Percentiles rank a stretch among this genome's conserved stretches.
Conservation (phyloP, 768 basidiomycete genomes). For the Strobilomyces echinocephalus region DNA sequence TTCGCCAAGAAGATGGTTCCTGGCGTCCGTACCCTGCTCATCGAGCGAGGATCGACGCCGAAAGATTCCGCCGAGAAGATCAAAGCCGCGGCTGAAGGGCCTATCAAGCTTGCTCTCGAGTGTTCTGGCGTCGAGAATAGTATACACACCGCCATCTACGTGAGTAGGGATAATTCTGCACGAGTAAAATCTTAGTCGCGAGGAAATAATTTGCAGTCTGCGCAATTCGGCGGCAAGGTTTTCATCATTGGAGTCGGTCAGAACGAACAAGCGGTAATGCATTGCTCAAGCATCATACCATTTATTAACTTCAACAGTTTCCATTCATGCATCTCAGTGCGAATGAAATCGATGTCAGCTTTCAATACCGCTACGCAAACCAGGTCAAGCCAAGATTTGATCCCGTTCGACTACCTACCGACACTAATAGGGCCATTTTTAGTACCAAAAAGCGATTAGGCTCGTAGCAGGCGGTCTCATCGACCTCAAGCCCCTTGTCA, state of each 20-base stretch:
- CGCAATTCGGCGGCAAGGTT: conserved; percentile 61
- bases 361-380: conserved; percentile 67
- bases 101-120: conserved; percentile 52
- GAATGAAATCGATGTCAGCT: conserved; percentile 64
- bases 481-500: conserved; percentile 74
- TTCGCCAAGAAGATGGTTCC: conserved; percentile 62
- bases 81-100: conserved; percentile 46
- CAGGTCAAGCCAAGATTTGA: conserved; percentile 34
- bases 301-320: conserved; percentile 36
- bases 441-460: conserved; percentile 82
- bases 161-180: conserved; percentile 25
- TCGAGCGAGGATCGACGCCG: conserved; percentile 41
- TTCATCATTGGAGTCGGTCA: conserved; percentile 70
- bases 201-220: conserved; percentile 38
- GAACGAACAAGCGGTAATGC: conserved; percentile 49
- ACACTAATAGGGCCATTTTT: conserved; percentile 2
- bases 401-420: neutral
- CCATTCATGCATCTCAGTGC: conserved; percentile 71
- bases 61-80: conserved; percentile 51
- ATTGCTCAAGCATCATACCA: conserved; percentile 8
- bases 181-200: neutral
- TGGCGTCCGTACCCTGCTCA: conserved; percentile 52
- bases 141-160: conserved; percentile 54
- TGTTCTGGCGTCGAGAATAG: conserved; percentile 65
- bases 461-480: conserved; percentile 73